Evolutionary conservation across 108 stramenopile genomes (phyloP).

Genomic region (Pseudonitzschia pungens): DNA sequence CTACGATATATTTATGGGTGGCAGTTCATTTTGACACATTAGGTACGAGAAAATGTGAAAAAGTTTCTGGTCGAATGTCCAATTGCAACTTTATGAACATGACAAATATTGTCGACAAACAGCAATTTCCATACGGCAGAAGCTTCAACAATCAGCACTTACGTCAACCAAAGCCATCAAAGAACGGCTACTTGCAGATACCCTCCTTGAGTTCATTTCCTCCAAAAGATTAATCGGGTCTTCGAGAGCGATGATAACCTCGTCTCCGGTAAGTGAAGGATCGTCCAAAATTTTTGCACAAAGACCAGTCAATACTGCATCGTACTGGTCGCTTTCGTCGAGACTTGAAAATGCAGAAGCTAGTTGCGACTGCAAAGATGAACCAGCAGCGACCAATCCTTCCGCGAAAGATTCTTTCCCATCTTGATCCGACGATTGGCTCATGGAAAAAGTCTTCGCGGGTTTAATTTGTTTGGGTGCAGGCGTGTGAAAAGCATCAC

Average conservation of each 20-base stretch:
- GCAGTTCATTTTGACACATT: not conserved
- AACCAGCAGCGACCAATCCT: slow-evolving; percentile 8
- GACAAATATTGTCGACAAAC: not conserved
- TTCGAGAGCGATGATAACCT: slow-evolving; percentile 32
- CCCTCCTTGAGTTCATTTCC: slow-evolving; percentile 76
- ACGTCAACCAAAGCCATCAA: slow-evolving; percentile 83
- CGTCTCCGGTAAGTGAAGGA: slow-evolving; percentile 27
- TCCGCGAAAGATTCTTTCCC: not conserved
- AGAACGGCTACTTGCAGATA: slow-evolving; percentile 63
- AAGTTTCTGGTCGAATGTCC: not conserved
- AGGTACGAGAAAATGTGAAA: not conserved
- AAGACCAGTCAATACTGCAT: slow-evolving; percentile 81
- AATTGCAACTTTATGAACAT: slow-evolving; percentile 9
- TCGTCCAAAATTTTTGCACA: slow-evolving; percentile 81
- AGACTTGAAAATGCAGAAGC: slow-evolving; percentile 72
- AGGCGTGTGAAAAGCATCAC: slow-evolving; percentile 6
- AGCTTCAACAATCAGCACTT: slow-evolving; percentile 31
- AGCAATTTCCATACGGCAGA: too few species aligned
- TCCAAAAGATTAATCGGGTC: slow-evolving; percentile 75
- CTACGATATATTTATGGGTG: slow-evolving; percentile 25
- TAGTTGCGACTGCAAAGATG: slow-evolving; percentile 43
- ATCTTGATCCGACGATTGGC: not conserved
- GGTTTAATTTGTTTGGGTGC: not conserved
- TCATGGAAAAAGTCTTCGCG: not conserved
- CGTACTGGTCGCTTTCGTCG: slow-evolving; percentile 78